phyloP scores from a whole-genome alignment of 495 filamentous ascomycete genomes.

The Physcia stellaris region DNA sequence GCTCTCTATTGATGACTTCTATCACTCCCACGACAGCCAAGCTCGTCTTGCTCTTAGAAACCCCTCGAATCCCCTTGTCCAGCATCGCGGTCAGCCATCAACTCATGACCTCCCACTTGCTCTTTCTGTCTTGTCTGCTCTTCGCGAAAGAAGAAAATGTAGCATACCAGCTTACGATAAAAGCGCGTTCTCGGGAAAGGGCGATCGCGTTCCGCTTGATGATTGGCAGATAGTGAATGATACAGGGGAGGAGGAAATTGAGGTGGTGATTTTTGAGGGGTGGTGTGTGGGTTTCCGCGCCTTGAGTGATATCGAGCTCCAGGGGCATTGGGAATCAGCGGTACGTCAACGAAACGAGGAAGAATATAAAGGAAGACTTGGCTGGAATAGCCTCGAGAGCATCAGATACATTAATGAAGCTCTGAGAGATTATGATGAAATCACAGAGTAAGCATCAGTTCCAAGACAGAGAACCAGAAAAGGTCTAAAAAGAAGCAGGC shows the following conservation, averaged over 20 bases:
- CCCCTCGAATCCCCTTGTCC: slow-evolving; percentile 59
- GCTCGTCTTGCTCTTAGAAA: slow-evolving; percentile 48
- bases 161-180: slow-evolving; percentile 79
- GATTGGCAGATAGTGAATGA: slow-evolving; percentile 52
- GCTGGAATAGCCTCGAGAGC: slow-evolving; percentile 49
- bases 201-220: slow-evolving; percentile 52
- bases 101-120: slow-evolving; percentile 73
- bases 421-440: slow-evolving; percentile 52
- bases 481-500: slow-evolving; percentile 23
- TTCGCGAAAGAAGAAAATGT: slow-evolving; percentile 36
- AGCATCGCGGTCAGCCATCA: slow-evolving; percentile 70
- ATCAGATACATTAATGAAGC: slow-evolving; percentile 59
- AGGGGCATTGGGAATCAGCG: slow-evolving; percentile 41
- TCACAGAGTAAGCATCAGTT: slow-evolving; percentile 43
- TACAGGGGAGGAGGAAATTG: slow-evolving; percentile 33
- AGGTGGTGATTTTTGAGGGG: slow-evolving; percentile 71
- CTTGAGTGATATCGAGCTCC: slow-evolving; percentile 39
- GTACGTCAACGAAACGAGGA: slow-evolving; percentile 29
- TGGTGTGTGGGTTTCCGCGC: slow-evolving; percentile 83
- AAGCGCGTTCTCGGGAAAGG: slow-evolving; percentile 58
- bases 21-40: slow-evolving; percentile 63
- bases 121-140: slow-evolving; percentile 43
- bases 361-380: slow-evolving; percentile 33
- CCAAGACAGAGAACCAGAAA: not conserved
- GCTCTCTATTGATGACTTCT: slow-evolving; percentile 84